A percentile compares a stretch with the other conserved stretches of the same genome.
These are phyloP conservation scores for Quercus variabilis DNA, from an alignment of 306 rosid species.

Conservation along the genomic window DNA sequence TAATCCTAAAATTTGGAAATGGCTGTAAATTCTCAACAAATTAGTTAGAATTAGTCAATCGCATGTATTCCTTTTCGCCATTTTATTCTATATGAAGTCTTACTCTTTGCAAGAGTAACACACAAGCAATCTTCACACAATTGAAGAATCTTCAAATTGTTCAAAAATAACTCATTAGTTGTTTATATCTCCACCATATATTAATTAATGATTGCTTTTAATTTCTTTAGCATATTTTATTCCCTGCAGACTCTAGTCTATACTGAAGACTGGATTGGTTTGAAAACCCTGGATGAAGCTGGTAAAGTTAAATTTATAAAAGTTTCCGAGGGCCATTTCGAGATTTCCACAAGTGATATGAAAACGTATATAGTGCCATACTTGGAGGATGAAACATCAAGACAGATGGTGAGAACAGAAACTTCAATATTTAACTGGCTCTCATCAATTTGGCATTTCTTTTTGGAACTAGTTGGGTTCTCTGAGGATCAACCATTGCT, in stretches of 20 bases:
- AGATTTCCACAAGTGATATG: constrained; percentile 28
- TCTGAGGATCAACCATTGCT: background rate
- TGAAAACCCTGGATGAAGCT: constrained; percentile 41
- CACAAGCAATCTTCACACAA: background rate
- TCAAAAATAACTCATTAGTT: background rate
- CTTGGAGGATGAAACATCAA: constrained; percentile 32
- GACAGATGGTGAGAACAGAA: constrained; percentile 4
- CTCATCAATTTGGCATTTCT: constrained; percentile 22
- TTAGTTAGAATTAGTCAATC: too few species aligned
- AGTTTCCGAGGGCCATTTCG: constrained; percentile 35
- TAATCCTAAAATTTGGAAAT: too few species aligned
- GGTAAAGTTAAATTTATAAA: constrained; percentile 47
- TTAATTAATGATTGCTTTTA: background rate
- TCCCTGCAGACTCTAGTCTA: constrained; percentile 43
- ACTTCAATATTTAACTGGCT: constrained; percentile 10
- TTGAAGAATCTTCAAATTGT: background rate
- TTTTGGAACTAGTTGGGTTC: constrained; percentile 19
- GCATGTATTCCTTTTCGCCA: too few species aligned
- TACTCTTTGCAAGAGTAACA: too few species aligned
- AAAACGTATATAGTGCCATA: constrained; percentile 30
- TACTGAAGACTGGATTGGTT: constrained; percentile 46
- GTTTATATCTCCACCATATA: background rate
- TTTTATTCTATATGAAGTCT: too few species aligned
- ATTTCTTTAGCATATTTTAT: constrained; percentile 5
- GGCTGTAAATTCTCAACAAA: too few species aligned